A percentile compares a stretch with the other conserved stretches of the same genome.
Conservation (phyloP, 805 yeast genomes). For the Pichia manshurica region DNA sequence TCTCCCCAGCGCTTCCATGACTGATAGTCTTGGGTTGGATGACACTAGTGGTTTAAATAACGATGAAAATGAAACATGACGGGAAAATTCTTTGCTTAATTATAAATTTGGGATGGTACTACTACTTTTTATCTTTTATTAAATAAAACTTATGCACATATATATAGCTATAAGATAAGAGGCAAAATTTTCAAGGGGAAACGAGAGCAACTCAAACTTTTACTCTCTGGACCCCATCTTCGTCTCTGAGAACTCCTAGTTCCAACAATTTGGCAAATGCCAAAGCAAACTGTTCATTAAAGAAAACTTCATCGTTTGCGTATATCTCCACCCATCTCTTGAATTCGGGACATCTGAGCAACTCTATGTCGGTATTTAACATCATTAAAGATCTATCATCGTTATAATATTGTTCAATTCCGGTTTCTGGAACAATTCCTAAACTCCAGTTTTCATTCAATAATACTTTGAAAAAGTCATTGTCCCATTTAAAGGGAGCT, state of each 20-base stretch:
- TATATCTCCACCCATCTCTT: conserved; percentile 56
- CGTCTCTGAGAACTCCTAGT: conserved; percentile 33
- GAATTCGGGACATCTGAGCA: conserved; percentile 53
- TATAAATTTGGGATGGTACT: not conserved
- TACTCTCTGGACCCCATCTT: conserved; percentile 28
- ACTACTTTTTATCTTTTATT: not conserved
- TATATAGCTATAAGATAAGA: conserved; percentile 1
- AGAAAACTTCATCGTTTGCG: conserved; percentile 58
- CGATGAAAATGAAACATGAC: conserved; percentile 1
- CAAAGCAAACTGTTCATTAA: conserved; percentile 56
- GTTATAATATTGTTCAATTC: conserved; percentile 35
- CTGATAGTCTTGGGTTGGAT: conserved; percentile 44
- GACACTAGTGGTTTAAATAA: conserved; percentile 38
- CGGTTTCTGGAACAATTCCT: conserved; percentile 38
- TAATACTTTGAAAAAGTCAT: conserved; percentile 40
- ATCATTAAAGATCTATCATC: conserved; percentile 55
- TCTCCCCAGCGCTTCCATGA: conserved; percentile 45
- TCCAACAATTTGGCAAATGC: conserved; percentile 64
- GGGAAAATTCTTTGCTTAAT: not conserved
- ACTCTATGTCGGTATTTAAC: conserved; percentile 75
- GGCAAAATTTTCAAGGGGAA: not conserved
- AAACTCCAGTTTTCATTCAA: conserved; percentile 41
- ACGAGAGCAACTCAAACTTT: conserved; percentile 17
- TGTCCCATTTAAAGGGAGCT: conserved; percentile 37
- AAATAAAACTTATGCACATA: not conserved